Evolutionary conservation across 2,329 filamentous ascomycete species (phyloP).

Genomic region (Aureobasidium vineae): DNA sequence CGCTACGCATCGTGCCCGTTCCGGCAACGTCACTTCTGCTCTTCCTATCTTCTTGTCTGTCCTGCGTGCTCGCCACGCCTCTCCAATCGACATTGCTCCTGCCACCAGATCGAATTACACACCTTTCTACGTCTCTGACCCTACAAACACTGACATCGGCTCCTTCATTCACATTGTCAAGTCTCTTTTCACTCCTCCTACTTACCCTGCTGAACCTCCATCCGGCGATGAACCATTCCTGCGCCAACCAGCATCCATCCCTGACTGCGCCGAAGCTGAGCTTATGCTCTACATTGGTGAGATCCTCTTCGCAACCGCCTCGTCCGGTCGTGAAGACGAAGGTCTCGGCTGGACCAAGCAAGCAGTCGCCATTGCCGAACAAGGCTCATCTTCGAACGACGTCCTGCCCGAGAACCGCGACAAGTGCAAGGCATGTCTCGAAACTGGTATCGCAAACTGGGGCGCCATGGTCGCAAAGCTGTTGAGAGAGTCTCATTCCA

Average conservation of each 20-base stretch:
- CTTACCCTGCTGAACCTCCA: conserved; percentile 67
- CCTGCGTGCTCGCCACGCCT: conserved; percentile 68
- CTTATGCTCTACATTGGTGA: conserved; percentile 90
- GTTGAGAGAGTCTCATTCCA: conserved; percentile 53
- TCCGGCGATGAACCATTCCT: conserved; percentile 67
- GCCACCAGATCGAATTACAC: conserved; percentile 27
- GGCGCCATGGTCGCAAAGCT: conserved; percentile 67
- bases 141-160: conserved; percentile 31
- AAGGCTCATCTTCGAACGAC: neutral
- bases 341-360: conserved; percentile 75
- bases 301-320: conserved; percentile 72
- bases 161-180: conserved; percentile 39
- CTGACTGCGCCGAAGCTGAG: conserved; percentile 77
- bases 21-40: conserved; percentile 64
- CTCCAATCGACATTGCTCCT: conserved; percentile 47
- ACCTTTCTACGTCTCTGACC: conserved; percentile 1
- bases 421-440: conserved; percentile 73
- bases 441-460: conserved; percentile 78
- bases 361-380: conserved; percentile 21
- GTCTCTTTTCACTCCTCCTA: conserved; percentile 30
- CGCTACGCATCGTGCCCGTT: conserved; percentile 72
- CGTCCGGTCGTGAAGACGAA: conserved; percentile 56
- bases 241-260: conserved; percentile 58
- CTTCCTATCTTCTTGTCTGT: conserved; percentile 84
- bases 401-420: conserved; percentile 46